phyloP scores from a whole-genome alignment of 1,139 yeast species.

The Fermentozyma sake region DNA sequence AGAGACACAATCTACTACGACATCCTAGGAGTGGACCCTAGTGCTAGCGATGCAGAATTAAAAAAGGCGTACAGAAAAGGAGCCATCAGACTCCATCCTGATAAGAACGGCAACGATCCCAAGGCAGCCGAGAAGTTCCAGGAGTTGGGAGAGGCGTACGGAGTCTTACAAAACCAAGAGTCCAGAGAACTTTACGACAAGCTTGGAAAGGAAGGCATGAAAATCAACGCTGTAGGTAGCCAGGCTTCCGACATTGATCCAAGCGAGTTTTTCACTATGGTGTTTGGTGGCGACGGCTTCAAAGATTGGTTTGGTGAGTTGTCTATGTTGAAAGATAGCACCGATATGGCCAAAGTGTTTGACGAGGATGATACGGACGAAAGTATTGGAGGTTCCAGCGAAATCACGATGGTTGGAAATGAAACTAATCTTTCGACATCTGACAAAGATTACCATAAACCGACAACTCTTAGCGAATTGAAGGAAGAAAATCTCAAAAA shows the following conservation, averaged over 20 bases:
- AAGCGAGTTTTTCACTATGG: slow-evolving; percentile 66
- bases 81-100: slow-evolving; percentile 25
- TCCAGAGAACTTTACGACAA: slow-evolving; percentile 39
- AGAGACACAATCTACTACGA: slow-evolving; percentile 23
- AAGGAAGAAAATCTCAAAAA: neutral
- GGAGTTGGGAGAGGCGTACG: slow-evolving; percentile 40
- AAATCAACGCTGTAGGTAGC: slow-evolving; percentile 18
- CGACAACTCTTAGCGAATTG: neutral
- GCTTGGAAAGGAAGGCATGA: slow-evolving; percentile 41
- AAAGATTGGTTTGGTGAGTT: slow-evolving; percentile 77
- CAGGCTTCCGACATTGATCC: slow-evolving; percentile 39
- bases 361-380: slow-evolving; percentile 16
- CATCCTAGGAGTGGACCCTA: slow-evolving; percentile 16
- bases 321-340: slow-evolving; percentile 55
- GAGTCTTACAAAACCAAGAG: slow-evolving; percentile 34
- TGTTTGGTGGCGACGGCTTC: slow-evolving; percentile 86
- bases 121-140: slow-evolving; percentile 25
- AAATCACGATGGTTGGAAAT: slow-evolving; percentile 6
- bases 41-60: slow-evolving; percentile 20
- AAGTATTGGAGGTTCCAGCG: slow-evolving; percentile 1
- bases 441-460: slow-evolving; percentile 2
- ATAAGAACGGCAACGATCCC: slow-evolving; percentile 24
- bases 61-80: slow-evolving; percentile 25
- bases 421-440: slow-evolving; percentile 1
- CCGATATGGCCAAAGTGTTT: slow-evolving; percentile 52